A percentile compares a stretch with the other conserved stretches of the same genome.
These are phyloP conservation scores for Penicillium sp. DNA, from an alignment of 2,329 filamentous ascomycete species.

Conservation along the genomic window DNA sequence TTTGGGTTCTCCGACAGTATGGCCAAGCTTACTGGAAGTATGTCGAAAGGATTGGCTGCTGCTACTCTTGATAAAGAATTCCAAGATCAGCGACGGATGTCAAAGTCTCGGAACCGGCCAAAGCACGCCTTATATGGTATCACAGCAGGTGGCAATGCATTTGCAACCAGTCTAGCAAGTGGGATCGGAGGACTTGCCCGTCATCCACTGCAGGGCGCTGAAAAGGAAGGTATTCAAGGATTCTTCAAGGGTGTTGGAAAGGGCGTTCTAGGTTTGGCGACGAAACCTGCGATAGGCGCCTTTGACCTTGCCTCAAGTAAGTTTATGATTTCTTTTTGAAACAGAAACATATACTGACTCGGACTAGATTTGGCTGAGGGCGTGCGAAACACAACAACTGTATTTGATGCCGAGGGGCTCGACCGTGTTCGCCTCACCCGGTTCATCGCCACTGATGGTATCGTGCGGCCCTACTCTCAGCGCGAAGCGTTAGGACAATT, in stretches of 20 bases:
- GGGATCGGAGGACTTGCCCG: conserved; percentile 87
- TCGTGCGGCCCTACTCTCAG: conserved; percentile 87
- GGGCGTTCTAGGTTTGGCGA: conserved; percentile 84
- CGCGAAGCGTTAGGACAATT: conserved; percentile 93
- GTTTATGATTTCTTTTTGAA: not conserved
- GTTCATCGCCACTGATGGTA: conserved; percentile 83
- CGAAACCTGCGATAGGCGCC: conserved; percentile 91
- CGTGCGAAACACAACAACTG: conserved; percentile 95
- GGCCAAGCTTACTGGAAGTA: conserved; percentile 92
- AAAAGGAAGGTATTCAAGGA: conserved; percentile 84
- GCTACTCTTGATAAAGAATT: conserved; percentile 98
- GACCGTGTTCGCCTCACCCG: conserved; percentile 89
- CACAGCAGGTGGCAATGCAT: conserved; percentile 86
- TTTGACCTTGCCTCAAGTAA: conserved; percentile 83
- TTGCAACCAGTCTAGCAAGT: conserved; percentile 83
- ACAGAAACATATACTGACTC: too few relatives aligned
- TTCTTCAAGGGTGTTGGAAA: conserved; percentile 98
- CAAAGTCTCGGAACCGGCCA: conserved; percentile 79
- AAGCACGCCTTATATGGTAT: conserved; percentile 97
- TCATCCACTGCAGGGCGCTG: conserved; percentile 88
- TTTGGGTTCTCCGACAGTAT: conserved; percentile 96
- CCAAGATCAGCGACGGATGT: conserved; percentile 90
- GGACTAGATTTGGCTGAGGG: conserved; percentile 77
- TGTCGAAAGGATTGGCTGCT: conserved; percentile 90
- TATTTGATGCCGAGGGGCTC: conserved; percentile 88